Evolutionary conservation across 1,284 basidiomycete species (phyloP).

Genomic region (Pseudozyma flocculosa): DNA sequence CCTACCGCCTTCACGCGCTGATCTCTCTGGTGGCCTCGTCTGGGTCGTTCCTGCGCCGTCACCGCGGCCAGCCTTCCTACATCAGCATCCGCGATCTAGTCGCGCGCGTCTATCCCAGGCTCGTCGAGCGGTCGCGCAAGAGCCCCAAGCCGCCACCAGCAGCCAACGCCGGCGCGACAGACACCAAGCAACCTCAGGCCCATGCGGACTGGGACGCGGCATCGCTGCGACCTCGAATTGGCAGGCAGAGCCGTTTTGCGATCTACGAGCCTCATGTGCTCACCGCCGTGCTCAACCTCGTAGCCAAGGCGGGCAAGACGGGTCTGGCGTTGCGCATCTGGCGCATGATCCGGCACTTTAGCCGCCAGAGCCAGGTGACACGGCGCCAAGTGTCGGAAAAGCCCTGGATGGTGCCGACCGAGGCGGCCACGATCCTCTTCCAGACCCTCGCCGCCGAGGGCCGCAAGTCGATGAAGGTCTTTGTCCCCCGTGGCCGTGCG

Average conservation of each 20-base stretch:
- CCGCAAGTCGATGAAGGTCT: slow-evolving; percentile 7
- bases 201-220: no score
- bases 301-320: slow-evolving; percentile 29
- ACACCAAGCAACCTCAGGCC: no score
- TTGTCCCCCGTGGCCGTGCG: neutral
- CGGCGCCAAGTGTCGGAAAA: slow-evolving; percentile 9
- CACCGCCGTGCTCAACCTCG: slow-evolving; percentile 35
- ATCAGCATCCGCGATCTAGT: slow-evolving; percentile 19
- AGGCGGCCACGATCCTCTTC: slow-evolving; percentile 40
- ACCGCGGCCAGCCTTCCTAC: slow-evolving; percentile 20
- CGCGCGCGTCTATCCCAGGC: slow-evolving; percentile 30
- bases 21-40: slow-evolving; percentile 26
- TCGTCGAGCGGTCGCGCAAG: slow-evolving; percentile 3
- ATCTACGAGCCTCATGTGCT: slow-evolving; percentile 34
- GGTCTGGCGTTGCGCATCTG: slow-evolving; percentile 38
- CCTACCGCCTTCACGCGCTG: slow-evolving; percentile 24
- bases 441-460: slow-evolving; percentile 29
- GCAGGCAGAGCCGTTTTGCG: slow-evolving; percentile 6
- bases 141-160: neutral
- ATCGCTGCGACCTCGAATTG: neutral
- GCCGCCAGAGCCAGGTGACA: slow-evolving; percentile 17
- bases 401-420: slow-evolving; percentile 25
- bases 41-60: slow-evolving; percentile 17
- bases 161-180: no score
- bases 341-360: slow-evolving; percentile 39